phyloP scores from a whole-genome alignment of 768 basidiomycete species.

The Leucocoprinus leucothites region DNA sequence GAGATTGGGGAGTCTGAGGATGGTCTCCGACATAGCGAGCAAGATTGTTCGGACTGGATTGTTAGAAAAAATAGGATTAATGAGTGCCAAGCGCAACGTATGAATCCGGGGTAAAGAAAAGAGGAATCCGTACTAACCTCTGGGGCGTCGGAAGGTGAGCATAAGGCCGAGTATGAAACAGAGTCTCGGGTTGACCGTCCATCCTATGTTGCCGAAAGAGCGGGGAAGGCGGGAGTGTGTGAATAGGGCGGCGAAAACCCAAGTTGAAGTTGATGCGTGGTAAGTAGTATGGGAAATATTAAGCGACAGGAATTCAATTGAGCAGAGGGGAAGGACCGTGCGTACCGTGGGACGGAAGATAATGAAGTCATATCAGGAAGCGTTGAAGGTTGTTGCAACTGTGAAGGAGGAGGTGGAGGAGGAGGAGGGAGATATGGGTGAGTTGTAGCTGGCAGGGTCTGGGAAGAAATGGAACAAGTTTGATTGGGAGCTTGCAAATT shows the following conservation, averaged over 20 bases:
- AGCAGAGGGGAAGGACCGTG: background rate
- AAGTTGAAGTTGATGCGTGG: background rate
- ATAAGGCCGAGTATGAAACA: conserved; percentile 23
- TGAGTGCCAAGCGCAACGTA: conserved; percentile 3
- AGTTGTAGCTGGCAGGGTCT: conserved; percentile 6
- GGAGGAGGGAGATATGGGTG: background rate
- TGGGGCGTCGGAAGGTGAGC: conserved; percentile 37
- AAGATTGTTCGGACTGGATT: conserved; percentile 16
- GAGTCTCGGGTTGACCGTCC: conserved; percentile 13
- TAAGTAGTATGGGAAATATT: background rate
- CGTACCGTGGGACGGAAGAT: conserved; percentile 12
- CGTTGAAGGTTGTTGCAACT: background rate
- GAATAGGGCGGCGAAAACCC: too few relatives aligned
- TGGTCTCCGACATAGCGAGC: conserved; percentile 12
- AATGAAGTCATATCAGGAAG: conserved; percentile 13
- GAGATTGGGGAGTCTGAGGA: conserved; percentile 15
- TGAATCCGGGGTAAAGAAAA: background rate
- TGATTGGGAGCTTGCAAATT: conserved; percentile 14
- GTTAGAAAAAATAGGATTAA: conserved; percentile 5
- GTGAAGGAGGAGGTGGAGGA: background rate
- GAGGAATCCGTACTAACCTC: conserved; percentile 18
- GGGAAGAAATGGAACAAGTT: conserved; percentile 8
- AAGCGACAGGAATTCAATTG: background rate
- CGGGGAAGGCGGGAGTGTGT: conserved; percentile 1
- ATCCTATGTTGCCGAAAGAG: conserved; percentile 15